Base-by-base conservation (phyloP, 2,329 filamentous ascomycete genomes). In the Pseudohalonectria lignicola region DNA sequence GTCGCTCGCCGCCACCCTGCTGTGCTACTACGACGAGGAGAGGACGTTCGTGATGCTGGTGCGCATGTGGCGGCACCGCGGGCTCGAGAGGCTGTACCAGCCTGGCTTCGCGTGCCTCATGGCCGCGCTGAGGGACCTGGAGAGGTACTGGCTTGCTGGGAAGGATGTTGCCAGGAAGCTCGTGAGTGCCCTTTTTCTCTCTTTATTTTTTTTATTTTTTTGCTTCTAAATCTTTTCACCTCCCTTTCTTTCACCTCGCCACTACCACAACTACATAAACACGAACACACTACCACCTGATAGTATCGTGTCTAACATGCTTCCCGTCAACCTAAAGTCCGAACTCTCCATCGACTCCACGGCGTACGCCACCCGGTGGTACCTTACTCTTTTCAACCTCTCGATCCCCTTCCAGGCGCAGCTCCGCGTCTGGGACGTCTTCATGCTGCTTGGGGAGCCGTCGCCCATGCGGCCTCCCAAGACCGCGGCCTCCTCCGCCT, bases 11-110 rank as follows among this genome's bases (percentile, higher is more conserved):
- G 90, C 90, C 1, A 96, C 92, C 1, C 66, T 98, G 16, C 74
- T 98, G 6, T 94, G 90, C 55, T 98, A 98, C 56, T 98, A 88
- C 57, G 90, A 96, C 47, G 92, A 98, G 59, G 92, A 95, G 58
- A 79, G 79, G 49, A 80, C 86, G 5, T 98, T 98, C 51, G 77
- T 96, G 34, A 96, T 98, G 92, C 66, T 96, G 39, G 88, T 93
- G n/a, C 77, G 92, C 18, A 69, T 98, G 53, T 98, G 90, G 86
- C 78, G 86, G 53, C 69, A 93, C 42, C 79, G 92, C 41, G 90
- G 92, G 2, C 68, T 98, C 11, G 85, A 88, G 49, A 74, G 79
- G 33, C 71, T 98, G 2, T 98, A 96, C 54, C 74, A 78, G 44
- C 75, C 79, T 9, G 88, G 86, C 0, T 96, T 96, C 57, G 74